A percentile compares a stretch with the other conserved stretches of the same genome.
Conservation (phyloP, 2,329 filamentous ascomycete species). For the Cordyceps javanica region DNA sequence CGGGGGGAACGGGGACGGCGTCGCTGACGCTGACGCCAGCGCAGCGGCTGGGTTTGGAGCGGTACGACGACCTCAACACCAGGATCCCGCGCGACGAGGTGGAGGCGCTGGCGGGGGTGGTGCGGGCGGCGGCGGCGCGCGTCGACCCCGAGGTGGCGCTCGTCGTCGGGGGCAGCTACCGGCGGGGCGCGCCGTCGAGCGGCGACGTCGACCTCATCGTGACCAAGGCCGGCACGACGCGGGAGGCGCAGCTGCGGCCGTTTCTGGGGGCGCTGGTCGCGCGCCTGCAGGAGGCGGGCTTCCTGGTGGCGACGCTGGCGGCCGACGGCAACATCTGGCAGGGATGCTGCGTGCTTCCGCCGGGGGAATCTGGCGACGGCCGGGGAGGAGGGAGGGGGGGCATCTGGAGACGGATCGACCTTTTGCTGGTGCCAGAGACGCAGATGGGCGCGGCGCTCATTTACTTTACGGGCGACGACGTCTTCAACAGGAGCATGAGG, state of each 20-base stretch:
- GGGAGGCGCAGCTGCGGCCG: conserved; percentile 49
- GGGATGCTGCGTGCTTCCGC: conserved; percentile 71
- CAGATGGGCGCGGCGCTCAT: conserved; percentile 80
- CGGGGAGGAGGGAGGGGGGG: conserved; percentile 29
- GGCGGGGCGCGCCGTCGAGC: conserved; percentile 66
- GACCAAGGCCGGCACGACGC: conserved; percentile 55
- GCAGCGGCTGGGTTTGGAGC: conserved; percentile 71
- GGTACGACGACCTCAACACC: conserved; percentile 70
- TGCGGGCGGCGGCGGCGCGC: conserved; percentile 49
- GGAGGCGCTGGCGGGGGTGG: conserved; percentile 57
- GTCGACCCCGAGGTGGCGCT: conserved; percentile 62
- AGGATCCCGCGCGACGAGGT: conserved; percentile 77
- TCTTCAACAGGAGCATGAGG: conserved; percentile 85
- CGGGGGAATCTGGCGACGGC: too few species aligned
- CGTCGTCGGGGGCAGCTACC: conserved; percentile 78
- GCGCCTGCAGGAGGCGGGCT: conserved; percentile 51
- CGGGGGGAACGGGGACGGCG: too few species aligned
- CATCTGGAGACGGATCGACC: conserved; percentile 75
- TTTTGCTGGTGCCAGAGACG: conserved; percentile 72
- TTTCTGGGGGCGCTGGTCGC: conserved; percentile 60
- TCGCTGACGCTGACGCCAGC: conserved; percentile 59
- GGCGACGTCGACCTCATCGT: conserved; percentile 84
- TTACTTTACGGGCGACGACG: conserved; percentile 95
- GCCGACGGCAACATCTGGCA: conserved; percentile 77
- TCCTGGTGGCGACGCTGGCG: conserved; percentile 66